A percentile compares a stretch with the other conserved stretches of the same genome.
These are phyloP conservation scores for Metschnikowia noctiluminum DNA, from an alignment of 805 yeast species.

Conservation along the genomic window DNA sequence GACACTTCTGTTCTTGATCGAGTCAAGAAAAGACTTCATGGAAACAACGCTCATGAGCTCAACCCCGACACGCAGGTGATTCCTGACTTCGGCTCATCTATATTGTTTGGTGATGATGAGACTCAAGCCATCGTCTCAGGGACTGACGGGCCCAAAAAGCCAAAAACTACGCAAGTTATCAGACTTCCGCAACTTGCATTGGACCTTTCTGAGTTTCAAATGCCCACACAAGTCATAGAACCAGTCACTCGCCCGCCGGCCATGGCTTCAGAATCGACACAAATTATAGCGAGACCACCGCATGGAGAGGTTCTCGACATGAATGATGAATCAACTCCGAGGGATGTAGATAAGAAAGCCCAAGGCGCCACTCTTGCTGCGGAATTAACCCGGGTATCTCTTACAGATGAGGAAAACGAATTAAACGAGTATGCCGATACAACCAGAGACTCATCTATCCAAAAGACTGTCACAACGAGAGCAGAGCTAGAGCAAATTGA, in stretches of 20 bases:
- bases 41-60: constrained; percentile 7
- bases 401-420: constrained; percentile 42
- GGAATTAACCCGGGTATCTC: constrained; percentile 30
- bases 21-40: constrained; percentile 26
- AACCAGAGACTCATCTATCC: constrained; percentile 21
- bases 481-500: constrained; percentile 32
- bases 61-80: constrained; percentile 13
- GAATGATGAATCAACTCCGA: neutral
- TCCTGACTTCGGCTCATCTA: constrained; percentile 16
- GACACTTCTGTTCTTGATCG: constrained; percentile 21
- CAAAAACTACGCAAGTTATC: neutral
- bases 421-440: constrained; percentile 23
- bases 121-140: neutral
- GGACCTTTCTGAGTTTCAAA: constrained; percentile 15
- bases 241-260: constrained; percentile 4
- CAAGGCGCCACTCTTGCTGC: constrained; percentile 25
- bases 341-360: neutral
- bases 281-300: constrained; percentile 1
- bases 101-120: constrained; percentile 7
- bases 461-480: constrained; percentile 16
- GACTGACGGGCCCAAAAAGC: neutral
- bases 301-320: constrained; percentile 1
- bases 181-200: constrained; percentile 34
- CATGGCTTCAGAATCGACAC: constrained; percentile 1
- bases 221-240: constrained; percentile 9